Conservation (phyloP, 257 asterid species). For the Coffea eugenioides region DNA sequence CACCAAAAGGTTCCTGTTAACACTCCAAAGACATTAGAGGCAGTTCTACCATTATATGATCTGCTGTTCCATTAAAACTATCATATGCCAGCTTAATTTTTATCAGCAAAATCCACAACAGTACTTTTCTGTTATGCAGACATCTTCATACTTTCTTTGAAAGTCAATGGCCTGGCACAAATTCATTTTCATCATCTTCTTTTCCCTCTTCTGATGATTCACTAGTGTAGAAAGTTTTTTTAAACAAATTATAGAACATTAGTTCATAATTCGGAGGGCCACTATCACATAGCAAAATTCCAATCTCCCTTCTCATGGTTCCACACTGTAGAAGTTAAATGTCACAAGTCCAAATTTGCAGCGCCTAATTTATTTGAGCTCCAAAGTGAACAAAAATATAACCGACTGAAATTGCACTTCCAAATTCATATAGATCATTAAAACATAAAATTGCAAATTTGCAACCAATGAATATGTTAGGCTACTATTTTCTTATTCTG, state of each 20-base stretch:
- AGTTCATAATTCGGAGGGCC: not conserved
- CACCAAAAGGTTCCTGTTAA: not conserved
- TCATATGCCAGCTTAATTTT: not conserved
- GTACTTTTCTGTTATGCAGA: not conserved
- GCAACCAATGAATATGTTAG: not conserved
- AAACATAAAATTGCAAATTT: not conserved
- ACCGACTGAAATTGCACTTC: not conserved
- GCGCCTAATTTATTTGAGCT: not conserved
- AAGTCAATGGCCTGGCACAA: not conserved
- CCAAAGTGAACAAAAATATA: not conserved
- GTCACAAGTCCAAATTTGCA: not conserved
- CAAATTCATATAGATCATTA: not conserved
- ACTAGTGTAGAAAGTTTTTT: not conserved
- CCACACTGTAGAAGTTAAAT: not conserved
- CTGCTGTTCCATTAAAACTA: not conserved
- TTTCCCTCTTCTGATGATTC: not conserved
- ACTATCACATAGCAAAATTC: not conserved
- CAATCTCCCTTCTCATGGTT: not conserved
- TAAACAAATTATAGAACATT: not conserved
- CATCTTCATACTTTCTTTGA: too few relatives aligned
- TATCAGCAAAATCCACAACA: not conserved
- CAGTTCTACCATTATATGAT: not conserved
- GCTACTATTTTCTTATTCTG: not conserved
- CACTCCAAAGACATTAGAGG: not conserved
- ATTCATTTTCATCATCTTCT: not conserved